Evolutionary conservation across 2,329 filamentous ascomycete species (phyloP), one percentile per base, ranked within the genome.

Genomic region (Claviceps maximensis): DNA sequence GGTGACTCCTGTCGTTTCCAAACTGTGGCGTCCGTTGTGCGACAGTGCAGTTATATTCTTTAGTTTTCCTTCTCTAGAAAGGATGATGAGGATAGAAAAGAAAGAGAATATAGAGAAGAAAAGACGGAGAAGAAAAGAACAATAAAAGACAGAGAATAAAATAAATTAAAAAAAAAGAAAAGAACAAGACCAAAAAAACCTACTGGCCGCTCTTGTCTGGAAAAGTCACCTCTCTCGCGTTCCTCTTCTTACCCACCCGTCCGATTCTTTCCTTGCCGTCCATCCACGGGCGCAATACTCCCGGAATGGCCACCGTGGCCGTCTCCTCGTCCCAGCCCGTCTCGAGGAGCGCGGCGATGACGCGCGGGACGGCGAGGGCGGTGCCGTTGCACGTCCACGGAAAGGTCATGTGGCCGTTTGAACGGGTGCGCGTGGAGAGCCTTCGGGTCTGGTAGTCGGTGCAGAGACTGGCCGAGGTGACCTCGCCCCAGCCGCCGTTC

Each of bases 331-430:
- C 80, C 87, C 90, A 98, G 1, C 89, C 86, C 62, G 90, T 89
- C 74, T 98, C 93, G 58, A 98, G 65, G 50, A 98, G 76, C 6
- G 89, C 90, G 25, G 93, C 90, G 55, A 98, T 66, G 13, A 98
- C 86, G 51, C 93, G 78, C 3, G 93, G 93, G 40, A 97, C 85
- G 1, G 93, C 93, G 61, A 97, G 74, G 0, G 91, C 93, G 1
- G 93, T 98, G 0, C 91, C 94, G 65, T 98, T 98, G 40, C 95
- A 76, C 0, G 93, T 98, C 71, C 87, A 89, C 15, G 90, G 89
- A 66, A 89, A 97, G 1, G 76, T 74, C 42, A 85, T 70, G 63
- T 77, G 80, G 31, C 64, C 66, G 50, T 69, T 72, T 13, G 75
- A 57, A 42, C 86, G 82, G 47, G 87, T 73, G 42, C 86, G 78